Percentiles rank a stretch among this genome's conserved stretches.
Conservation (phyloP, 1,284 basidiomycete species). For the Cryptococcus sp. region DNA sequence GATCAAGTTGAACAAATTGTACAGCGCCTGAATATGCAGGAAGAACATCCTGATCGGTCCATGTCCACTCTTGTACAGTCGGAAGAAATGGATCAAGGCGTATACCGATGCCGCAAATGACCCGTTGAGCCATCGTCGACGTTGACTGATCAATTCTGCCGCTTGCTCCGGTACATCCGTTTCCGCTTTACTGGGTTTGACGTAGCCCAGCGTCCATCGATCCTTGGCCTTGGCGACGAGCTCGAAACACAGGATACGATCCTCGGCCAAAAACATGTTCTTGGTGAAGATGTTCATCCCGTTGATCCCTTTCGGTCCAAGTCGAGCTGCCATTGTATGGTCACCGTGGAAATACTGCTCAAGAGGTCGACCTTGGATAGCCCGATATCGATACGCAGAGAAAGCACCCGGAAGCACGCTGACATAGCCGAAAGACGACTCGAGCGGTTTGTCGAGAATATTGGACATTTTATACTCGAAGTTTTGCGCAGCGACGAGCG, state of each 20-base stretch:
- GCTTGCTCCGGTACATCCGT: constrained; percentile 59
- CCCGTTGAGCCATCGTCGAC: constrained; percentile 91
- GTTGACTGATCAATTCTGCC: constrained; percentile 86
- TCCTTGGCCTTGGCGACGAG: constrained; percentile 84
- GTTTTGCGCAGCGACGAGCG: constrained; percentile 88
- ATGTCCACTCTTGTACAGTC: constrained; percentile 78
- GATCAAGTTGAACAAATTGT: constrained; percentile 58
- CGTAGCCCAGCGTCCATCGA: constrained; percentile 85
- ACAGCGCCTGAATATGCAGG: constrained; percentile 82
- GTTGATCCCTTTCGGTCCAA: constrained; percentile 89
- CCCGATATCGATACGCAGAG: constrained; percentile 86
- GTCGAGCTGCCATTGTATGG: constrained; percentile 83
- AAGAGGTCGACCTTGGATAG: constrained; percentile 85
- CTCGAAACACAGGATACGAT: constrained; percentile 94
- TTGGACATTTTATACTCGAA: constrained; percentile 98
- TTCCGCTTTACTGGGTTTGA: constrained; percentile 91
- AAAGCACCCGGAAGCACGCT: constrained; percentile 95
- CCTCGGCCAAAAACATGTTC: constrained; percentile 82
- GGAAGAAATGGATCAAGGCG: constrained; percentile 89
- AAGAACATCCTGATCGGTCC: constrained; percentile 80
- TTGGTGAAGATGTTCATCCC: constrained; percentile 96
- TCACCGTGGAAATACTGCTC: constrained; percentile 99
- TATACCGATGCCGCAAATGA: constrained; percentile 96
- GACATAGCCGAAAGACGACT: constrained; percentile 92
- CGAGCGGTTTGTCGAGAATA: constrained; percentile 80